A percentile compares a stretch with the other conserved stretches of the same genome.
Evolutionary conservation across 352 stramenopile genomes (phyloP).

Genomic region (Pythium sukuiense): DNA sequence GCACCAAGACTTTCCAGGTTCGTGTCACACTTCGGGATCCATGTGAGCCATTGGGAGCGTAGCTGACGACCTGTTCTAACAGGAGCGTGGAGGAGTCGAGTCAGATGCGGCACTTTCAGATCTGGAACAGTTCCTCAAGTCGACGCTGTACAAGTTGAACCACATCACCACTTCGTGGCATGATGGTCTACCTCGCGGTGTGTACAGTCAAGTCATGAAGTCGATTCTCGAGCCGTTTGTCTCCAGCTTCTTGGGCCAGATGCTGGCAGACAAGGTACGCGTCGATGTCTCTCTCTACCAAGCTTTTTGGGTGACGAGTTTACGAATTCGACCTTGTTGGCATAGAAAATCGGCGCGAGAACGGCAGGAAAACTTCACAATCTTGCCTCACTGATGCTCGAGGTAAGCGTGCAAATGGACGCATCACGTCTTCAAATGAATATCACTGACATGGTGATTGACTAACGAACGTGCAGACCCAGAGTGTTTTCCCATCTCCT

Average conservation of each 20-base stretch:
- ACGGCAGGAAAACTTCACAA: constrained; percentile 19
- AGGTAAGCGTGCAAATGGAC: constrained; percentile 14
- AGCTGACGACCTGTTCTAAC: not conserved
- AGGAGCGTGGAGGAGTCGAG: constrained; percentile 23
- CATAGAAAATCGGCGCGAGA: constrained; percentile 22
- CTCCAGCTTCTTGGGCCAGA: constrained; percentile 47
- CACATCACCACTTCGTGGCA: constrained; percentile 59
- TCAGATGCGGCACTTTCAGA: constrained; percentile 13
- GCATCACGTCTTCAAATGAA: not conserved
- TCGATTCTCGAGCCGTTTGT: constrained; percentile 59
- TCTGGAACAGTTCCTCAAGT: constrained; percentile 61
- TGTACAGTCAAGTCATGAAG: constrained; percentile 61
- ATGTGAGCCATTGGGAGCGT: not conserved
- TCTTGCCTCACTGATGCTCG: constrained; percentile 23
- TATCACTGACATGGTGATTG: not conserved
- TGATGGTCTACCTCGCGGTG: constrained; percentile 47
- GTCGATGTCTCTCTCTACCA: not conserved
- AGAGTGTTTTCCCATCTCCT: constrained; percentile 48
- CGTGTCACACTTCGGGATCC: not conserved
- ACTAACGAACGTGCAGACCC: constrained; percentile 32
- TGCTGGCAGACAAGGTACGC: constrained; percentile 49
- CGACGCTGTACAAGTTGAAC: constrained; percentile 64
- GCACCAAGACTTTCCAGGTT: constrained; percentile 46
- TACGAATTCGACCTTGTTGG: not conserved
- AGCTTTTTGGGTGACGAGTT: not conserved